phyloP scores from a whole-genome alignment of 108 stramenopile species.

The Parietichytrium sp. region DNA sequence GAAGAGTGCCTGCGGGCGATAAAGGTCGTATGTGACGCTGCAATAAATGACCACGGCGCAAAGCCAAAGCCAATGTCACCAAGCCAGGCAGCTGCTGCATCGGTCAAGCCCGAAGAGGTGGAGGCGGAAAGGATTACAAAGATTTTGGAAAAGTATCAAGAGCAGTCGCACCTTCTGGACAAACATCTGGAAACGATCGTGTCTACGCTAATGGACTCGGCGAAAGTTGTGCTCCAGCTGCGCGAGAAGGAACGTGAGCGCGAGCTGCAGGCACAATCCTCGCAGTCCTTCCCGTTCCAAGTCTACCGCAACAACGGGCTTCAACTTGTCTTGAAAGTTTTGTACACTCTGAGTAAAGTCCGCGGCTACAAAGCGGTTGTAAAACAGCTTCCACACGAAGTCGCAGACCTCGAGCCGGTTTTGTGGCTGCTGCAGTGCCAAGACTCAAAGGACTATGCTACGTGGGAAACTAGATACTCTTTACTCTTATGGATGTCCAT shows the following conservation, averaged over 20 bases:
- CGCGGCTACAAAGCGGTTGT: slow-evolving; percentile 82
- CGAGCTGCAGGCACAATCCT: slow-evolving; percentile 27
- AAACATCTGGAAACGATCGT: slow-evolving; percentile 74
- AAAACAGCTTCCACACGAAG: slow-evolving; percentile 83
- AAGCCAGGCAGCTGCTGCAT: neutral
- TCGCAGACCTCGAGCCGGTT: slow-evolving; percentile 80
- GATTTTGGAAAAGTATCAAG: slow-evolving; percentile 81
- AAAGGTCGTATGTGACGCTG: neutral
- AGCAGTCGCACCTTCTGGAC: slow-evolving; percentile 86
- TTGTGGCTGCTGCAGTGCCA: slow-evolving; percentile 65
- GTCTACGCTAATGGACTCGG: slow-evolving; percentile 43
- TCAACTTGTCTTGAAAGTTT: slow-evolving; percentile 68
- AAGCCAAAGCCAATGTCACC: neutral
- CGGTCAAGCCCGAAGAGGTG: neutral
- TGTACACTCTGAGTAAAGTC: slow-evolving; percentile 86
- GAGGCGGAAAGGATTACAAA: slow-evolving; percentile 12
- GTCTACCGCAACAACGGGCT: slow-evolving; percentile 52
- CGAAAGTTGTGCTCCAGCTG: neutral
- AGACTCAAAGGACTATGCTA: slow-evolving; percentile 57
- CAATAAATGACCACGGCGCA: neutral
- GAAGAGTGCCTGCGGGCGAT: neutral
- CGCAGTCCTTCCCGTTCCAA: slow-evolving; percentile 38
- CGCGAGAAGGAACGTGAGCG: slow-evolving; percentile 39
- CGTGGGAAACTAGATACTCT: slow-evolving; percentile 87
- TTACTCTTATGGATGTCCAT: slow-evolving; percentile 93